These are phyloP conservation scores for Metschnikowia dekortorum DNA, from an alignment of 805 yeast species.

Conservation along the genomic window DNA sequence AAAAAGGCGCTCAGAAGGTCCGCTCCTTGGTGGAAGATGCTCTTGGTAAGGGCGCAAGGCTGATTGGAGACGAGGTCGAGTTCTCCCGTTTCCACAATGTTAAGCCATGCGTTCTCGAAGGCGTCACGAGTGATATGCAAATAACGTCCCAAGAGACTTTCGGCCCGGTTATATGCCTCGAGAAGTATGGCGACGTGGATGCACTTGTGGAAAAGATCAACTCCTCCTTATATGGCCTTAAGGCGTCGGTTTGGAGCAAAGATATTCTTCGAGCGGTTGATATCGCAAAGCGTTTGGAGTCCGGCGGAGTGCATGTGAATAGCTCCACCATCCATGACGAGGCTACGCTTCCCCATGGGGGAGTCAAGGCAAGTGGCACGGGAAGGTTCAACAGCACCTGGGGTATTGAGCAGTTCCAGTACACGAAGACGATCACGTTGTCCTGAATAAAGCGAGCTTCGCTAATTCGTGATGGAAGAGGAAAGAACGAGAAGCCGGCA, in stretches of 20 bases:
- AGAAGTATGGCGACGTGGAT: slow-evolving; percentile 20
- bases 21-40: slow-evolving; percentile 32
- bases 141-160: slow-evolving; percentile 34
- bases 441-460: neutral
- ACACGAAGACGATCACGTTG: slow-evolving; percentile 33
- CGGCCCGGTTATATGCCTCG: slow-evolving; percentile 40
- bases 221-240: slow-evolving; percentile 31
- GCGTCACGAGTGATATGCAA: slow-evolving; percentile 27
- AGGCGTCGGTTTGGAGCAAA: slow-evolving; percentile 40
- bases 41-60: slow-evolving; percentile 33
- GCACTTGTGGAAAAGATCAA: slow-evolving; percentile 4
- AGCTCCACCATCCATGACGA: slow-evolving; percentile 32
- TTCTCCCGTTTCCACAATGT: neutral
- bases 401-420: slow-evolving; percentile 42
- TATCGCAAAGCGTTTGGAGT: slow-evolving; percentile 30
- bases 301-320: slow-evolving; percentile 41
- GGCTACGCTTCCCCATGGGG: slow-evolving; percentile 43
- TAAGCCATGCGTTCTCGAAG: slow-evolving; percentile 30
- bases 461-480: neutral
- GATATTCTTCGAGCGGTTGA: slow-evolving; percentile 31
- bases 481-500: no score
- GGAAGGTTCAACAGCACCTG: slow-evolving; percentile 37
- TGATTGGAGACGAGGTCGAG: slow-evolving; percentile 2
- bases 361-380: slow-evolving; percentile 36
- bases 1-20: slow-evolving; percentile 19